Conservation (phyloP, 495 filamentous ascomycete genomes). For the Penicillium maclennaniae region DNA sequence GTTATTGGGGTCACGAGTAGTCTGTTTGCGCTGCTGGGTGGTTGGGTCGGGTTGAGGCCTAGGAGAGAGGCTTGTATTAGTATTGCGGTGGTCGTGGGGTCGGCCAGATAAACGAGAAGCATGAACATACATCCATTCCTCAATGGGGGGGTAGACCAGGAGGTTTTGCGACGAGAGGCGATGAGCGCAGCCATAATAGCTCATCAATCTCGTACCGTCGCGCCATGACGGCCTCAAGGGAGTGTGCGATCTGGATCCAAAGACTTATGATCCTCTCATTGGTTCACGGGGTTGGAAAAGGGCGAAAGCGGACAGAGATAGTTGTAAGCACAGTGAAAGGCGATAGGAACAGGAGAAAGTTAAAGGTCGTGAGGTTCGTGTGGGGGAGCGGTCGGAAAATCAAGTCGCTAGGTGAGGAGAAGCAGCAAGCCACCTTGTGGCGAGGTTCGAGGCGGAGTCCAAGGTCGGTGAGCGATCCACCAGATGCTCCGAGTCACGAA, state of each 20-base stretch:
- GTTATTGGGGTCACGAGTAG: conserved; percentile 40
- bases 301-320: neutral
- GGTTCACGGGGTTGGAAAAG: conserved; percentile 11
- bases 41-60: conserved; percentile 46
- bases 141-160: conserved; percentile 74
- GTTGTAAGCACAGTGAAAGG: neutral
- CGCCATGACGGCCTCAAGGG: conserved; percentile 41
- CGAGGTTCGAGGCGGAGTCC: conserved; percentile 30
- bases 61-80: conserved; percentile 23
- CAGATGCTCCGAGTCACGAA: conserved; percentile 5
- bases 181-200: conserved; percentile 71
- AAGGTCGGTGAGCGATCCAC: conserved; percentile 22
- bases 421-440: conserved; percentile 34
- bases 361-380: conserved; percentile 1
- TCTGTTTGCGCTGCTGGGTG: conserved; percentile 46
- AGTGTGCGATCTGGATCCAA: conserved; percentile 28
- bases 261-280: conserved; percentile 34
- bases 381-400: conserved; percentile 2
- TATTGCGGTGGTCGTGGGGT: conserved; percentile 20
- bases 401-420: conserved; percentile 22
- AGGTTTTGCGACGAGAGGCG: conserved; percentile 82
- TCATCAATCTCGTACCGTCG: conserved; percentile 75
- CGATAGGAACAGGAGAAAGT: neutral
- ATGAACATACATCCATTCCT: conserved; percentile 81
- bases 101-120: neutral